Evolutionary conservation across 352 stramenopile species (phyloP).

Genomic region (Globisporangium uncinulatum): DNA sequence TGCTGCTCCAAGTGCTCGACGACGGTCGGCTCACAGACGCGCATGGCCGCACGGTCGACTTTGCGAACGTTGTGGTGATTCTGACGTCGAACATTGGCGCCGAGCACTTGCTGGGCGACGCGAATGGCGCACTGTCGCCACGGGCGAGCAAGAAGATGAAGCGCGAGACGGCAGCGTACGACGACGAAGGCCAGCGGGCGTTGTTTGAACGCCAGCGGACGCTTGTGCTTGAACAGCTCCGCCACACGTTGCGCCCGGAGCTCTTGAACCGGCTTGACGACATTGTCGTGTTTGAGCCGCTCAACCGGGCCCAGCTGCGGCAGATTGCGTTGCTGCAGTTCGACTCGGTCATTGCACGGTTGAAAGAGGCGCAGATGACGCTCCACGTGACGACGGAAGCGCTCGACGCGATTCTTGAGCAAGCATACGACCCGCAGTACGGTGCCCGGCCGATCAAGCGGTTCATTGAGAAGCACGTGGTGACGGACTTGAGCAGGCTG

Average conservation of each 20-base stretch:
- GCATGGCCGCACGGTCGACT: slow-evolving; percentile 95
- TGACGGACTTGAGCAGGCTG: too few species aligned
- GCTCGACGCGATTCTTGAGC: slow-evolving; percentile 88
- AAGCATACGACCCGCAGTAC: slow-evolving; percentile 93
- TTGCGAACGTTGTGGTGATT: slow-evolving; percentile 97
- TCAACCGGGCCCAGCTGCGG: slow-evolving; percentile 87
- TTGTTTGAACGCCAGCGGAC: too few species aligned
- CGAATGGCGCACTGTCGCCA: slow-evolving; percentile 30
- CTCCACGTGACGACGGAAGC: slow-evolving; percentile 73
- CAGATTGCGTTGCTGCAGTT: slow-evolving; percentile 94
- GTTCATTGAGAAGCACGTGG: slow-evolving; percentile 95
- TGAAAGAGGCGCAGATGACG: slow-evolving; percentile 66
- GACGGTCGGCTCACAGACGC: slow-evolving; percentile 97
- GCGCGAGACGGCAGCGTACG: too few species aligned
- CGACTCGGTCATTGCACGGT: slow-evolving; percentile 75
- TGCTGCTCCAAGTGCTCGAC: slow-evolving; percentile 96
- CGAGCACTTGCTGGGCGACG: too few species aligned
- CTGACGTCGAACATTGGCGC: slow-evolving; percentile 96
- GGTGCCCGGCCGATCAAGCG: slow-evolving; percentile 94
- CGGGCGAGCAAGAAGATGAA: too few species aligned
- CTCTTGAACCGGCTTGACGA: slow-evolving; percentile 30
- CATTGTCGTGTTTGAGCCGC: slow-evolving; percentile 73
- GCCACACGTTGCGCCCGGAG: slow-evolving; percentile 96
- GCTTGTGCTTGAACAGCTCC: too few species aligned
- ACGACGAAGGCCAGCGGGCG: too few species aligned